These are phyloP conservation scores for Jackrogersella minutella DNA, from an alignment of 495 filamentous ascomycete species.

Conservation along the genomic window DNA sequence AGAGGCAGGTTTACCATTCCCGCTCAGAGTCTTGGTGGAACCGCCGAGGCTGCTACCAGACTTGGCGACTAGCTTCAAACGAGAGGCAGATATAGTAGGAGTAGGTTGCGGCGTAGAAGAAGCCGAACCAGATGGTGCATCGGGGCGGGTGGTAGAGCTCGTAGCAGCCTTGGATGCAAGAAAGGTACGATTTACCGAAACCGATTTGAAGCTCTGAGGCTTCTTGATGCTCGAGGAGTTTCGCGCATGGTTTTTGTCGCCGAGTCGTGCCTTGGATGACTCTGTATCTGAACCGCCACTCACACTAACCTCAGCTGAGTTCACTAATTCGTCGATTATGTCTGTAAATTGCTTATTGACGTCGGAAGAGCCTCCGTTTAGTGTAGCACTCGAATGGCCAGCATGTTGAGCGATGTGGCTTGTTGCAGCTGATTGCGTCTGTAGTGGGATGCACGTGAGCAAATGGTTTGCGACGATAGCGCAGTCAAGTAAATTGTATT, in stretches of 20 bases:
- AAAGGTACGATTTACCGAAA: conserved; percentile 92
- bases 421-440: conserved; percentile 39
- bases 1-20: conserved; percentile 60
- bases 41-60: conserved; percentile 57
- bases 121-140: conserved; percentile 51
- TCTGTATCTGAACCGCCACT: conserved; percentile 78
- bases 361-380: conserved; percentile 59
- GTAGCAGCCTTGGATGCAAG: conserved; percentile 65
- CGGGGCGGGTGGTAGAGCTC: conserved; percentile 58
- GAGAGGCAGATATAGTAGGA: conserved; percentile 48
- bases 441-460: conserved; percentile 26
- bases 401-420: conserved; percentile 55
- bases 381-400: conserved; percentile 45
- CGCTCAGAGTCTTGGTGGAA: conserved; percentile 57
- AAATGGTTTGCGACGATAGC: conserved; percentile 16
- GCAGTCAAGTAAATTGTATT: conserved; percentile 8
- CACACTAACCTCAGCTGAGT: conserved; percentile 64
- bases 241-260: conserved; percentile 68
- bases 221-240: conserved; percentile 79
- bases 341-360: conserved; percentile 60
- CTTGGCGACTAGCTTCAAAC: conserved; percentile 64
- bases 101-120: conserved; percentile 46
- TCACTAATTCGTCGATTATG: conserved; percentile 57
- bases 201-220: conserved; percentile 87
- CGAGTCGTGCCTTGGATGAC: conserved; percentile 58